Percentiles rank a stretch among this genome's conserved stretches.
These are phyloP conservation scores for Mycena vulgaris DNA, from an alignment of 768 basidiomycete genomes.

Conservation along the genomic window DNA sequence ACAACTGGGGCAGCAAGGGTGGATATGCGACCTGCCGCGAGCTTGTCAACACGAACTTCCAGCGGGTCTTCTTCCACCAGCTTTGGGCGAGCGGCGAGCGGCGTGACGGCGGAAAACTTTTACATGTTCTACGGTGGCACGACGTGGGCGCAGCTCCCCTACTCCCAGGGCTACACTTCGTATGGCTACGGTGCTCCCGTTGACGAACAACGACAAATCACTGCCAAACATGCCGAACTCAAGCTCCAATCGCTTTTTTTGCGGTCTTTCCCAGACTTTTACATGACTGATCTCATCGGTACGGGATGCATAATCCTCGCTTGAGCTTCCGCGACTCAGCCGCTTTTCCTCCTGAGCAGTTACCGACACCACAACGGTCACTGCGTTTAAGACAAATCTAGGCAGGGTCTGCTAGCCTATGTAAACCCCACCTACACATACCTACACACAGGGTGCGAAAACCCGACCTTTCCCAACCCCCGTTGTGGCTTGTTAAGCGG, in stretches of 20 bases:
- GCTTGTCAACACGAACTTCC: constrained; percentile 66
- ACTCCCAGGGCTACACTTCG: constrained; percentile 47
- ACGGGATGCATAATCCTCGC: background rate
- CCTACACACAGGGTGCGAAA: no score
- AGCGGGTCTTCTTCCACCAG: constrained; percentile 70
- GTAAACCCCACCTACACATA: no score
- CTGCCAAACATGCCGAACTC: constrained; percentile 68
- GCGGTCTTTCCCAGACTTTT: constrained; percentile 68
- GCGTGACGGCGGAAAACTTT: constrained; percentile 70
- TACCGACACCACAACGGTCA: constrained; percentile 38
- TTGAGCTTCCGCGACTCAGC: background rate
- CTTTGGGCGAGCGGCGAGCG: constrained; percentile 73
- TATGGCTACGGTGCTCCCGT: constrained; percentile 75
- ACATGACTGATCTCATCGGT: constrained; percentile 69
- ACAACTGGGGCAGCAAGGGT: constrained; percentile 64
- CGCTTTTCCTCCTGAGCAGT: background rate
- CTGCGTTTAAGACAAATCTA: no score
- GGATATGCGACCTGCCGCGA: constrained; percentile 62
- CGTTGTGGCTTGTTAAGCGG: no score
- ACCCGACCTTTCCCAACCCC: no score
- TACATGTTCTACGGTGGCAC: constrained; percentile 68
- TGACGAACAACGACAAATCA: constrained; percentile 65
- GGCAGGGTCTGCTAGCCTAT: no score
- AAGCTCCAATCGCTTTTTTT: constrained; percentile 72
- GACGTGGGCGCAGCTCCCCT: constrained; percentile 33